Evolutionary conservation across 306 rosid species (phyloP), one percentile per base, ranked within the genome.

Genomic region (Vachellia collinsii): DNA sequence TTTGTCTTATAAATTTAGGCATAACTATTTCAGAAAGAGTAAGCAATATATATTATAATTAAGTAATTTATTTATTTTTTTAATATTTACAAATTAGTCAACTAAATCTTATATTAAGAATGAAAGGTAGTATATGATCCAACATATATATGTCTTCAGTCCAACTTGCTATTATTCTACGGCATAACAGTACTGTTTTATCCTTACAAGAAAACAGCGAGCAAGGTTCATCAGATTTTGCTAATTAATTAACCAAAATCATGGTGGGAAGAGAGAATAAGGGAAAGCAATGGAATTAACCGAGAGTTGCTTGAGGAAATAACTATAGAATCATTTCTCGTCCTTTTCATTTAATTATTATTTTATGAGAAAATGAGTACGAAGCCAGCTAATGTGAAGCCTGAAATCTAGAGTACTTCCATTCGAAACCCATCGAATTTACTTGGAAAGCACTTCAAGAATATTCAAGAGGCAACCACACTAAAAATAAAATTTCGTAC

Each of bases 391-490:
- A 39, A 3, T 11, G n/a, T 7, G 50, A n/a, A 42, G n/a, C 51
- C 42, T 10, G 51, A 42, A 42, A 42, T 41, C 73, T 68, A 8
- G 25, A 7, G 51, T 41, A 5, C 29, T 19, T 39, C n/a, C 17
- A 19, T 42, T 46, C 10, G 23, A 68, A 42, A 69, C 23, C 53
- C 38, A 4, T 66, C 8, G 6, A 20, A 19, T 68, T 69, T 11
- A n/a, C 74, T 23, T 22, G n/a, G 74, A 11, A 69, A 69, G 37
- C 17, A 69, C 74, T 69, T 69, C 74, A 69, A 69, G 74, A 69
- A 69, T 59, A 23, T 59, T 69, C 51, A 20, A 69, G 54, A 22
- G 29, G 17, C 25, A 41, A 41, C 23, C 0, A 14, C 41, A 29
- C 13, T 6, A 5, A 36, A 65, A 63, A 23, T 20, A 23, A 10